These are phyloP conservation scores for Coprinopsis marcescibilis DNA, from an alignment of 768 basidiomycete species.

Conservation along the genomic window DNA sequence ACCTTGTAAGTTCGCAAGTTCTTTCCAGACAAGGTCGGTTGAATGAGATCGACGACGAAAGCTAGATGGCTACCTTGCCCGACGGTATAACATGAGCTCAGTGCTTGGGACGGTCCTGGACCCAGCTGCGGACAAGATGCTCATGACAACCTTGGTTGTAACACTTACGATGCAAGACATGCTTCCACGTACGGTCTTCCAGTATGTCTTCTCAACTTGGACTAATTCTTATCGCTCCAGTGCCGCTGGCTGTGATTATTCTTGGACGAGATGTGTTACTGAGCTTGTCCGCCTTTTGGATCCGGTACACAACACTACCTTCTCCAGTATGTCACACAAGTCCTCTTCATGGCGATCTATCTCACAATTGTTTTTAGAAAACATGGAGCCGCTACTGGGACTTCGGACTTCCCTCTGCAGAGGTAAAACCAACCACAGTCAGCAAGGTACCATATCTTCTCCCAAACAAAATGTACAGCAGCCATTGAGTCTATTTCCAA, in stretches of 20 bases:
- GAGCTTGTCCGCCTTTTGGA: slow-evolving; percentile 86
- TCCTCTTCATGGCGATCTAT: slow-evolving; percentile 1
- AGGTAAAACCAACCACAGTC: slow-evolving; percentile 88
- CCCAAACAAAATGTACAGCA: background rate
- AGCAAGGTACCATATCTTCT: slow-evolving; percentile 61
- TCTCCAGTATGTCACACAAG: slow-evolving; percentile 56
- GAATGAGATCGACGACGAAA: slow-evolving; percentile 31
- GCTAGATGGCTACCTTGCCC: slow-evolving; percentile 89
- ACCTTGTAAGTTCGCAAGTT: slow-evolving; percentile 78
- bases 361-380: slow-evolving; percentile 48
- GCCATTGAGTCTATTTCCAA: slow-evolving; percentile 21
- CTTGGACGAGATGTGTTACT: slow-evolving; percentile 86
- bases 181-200: slow-evolving; percentile 63
- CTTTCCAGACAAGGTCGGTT: too few species aligned
- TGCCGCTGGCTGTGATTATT: slow-evolving; percentile 80
- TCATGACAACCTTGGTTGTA: slow-evolving; percentile 91
- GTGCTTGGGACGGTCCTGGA: slow-evolving; percentile 96
- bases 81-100: slow-evolving; percentile 78
- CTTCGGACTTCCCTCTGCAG: slow-evolving; percentile 90
- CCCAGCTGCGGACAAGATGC: slow-evolving; percentile 92
- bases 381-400: slow-evolving; percentile 94
- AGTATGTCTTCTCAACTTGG: background rate
- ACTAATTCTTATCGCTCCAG: slow-evolving; percentile 33
- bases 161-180: slow-evolving; percentile 80
- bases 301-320: slow-evolving; percentile 86